Conservation (phyloP, 164 flowering plant species). For the Magnolia officinalis region DNA sequence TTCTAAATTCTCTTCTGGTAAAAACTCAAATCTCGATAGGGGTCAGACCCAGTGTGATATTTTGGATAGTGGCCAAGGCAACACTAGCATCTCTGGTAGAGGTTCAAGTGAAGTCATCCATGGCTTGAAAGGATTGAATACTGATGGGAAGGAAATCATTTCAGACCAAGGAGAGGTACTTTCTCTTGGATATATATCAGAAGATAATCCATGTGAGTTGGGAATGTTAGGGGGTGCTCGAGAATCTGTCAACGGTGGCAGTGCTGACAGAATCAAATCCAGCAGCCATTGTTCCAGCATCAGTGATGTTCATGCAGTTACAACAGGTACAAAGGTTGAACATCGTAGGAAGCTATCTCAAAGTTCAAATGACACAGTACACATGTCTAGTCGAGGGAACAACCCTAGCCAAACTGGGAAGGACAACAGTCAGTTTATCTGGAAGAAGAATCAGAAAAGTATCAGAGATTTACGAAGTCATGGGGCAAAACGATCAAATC, state of each 20-base stretch:
- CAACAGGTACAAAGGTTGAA: not conserved
- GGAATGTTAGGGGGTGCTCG: not conserved
- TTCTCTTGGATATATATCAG: conserved; percentile 4
- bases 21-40: not conserved
- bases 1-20: conserved; percentile 5
- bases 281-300: not conserved
- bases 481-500: conserved; percentile 11
- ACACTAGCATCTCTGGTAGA: not conserved
- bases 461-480: conserved; percentile 2
- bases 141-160: not conserved
- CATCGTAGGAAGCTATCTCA: not conserved
- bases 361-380: not conserved
- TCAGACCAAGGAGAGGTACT: not conserved
- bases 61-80: not conserved
- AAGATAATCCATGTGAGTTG: not conserved
- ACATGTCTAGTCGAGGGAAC: not conserved
- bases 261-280: not conserved
- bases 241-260: conserved; percentile 1
- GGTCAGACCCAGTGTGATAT: not conserved
- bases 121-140: not conserved
- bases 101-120: not conserved
- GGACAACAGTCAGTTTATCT: conserved; percentile 4
- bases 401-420: conserved; percentile 3
- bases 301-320: conserved; percentile 9
- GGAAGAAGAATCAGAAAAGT: conserved; percentile 13